phyloP scores from a whole-genome alignment of 75 land plant species.

The Pinus taeda region DNA sequence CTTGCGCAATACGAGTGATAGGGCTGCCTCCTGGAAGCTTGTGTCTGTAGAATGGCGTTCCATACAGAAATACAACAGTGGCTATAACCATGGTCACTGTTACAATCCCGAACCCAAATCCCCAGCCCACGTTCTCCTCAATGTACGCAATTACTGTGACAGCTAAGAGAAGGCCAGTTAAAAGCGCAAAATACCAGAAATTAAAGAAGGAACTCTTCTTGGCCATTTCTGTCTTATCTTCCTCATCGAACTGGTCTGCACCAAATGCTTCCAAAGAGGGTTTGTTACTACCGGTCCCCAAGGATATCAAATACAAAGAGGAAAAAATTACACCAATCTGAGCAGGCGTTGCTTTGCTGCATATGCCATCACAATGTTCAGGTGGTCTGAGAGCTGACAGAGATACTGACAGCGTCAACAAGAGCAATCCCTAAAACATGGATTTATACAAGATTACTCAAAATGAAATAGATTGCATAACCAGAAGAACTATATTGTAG shows the following conservation, averaged over 20 bases:
- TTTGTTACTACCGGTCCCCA: slow-evolving; percentile 35
- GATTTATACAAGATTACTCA: background rate
- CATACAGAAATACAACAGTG: slow-evolving; percentile 23
- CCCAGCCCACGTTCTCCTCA: no score
- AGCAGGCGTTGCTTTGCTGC: slow-evolving; percentile 15
- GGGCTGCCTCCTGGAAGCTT: no score
- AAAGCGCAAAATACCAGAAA: slow-evolving; percentile 28
- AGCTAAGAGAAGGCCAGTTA: slow-evolving; percentile 22
- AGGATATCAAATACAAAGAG: slow-evolving; percentile 54
- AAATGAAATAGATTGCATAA: background rate
- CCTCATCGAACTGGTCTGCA: no score
- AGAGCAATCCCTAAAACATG: slow-evolving; percentile 23
- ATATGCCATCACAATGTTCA: slow-evolving; percentile 14
- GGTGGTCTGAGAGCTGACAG: background rate
- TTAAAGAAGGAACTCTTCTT: slow-evolving; percentile 1
- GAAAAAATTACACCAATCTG: background rate
- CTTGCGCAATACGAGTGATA: no score
- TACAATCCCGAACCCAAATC: slow-evolving; percentile 13
- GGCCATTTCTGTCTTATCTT: no score
- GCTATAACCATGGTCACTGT: slow-evolving; percentile 19
- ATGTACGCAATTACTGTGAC: background rate
- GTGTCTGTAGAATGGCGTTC: no score
- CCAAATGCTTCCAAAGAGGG: no score
- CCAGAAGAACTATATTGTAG: no score
- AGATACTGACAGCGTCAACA: slow-evolving; percentile 36